Evolutionary conservation across 257 asterid genomes (phyloP).

Genomic region (Fraxinus americana): DNA sequence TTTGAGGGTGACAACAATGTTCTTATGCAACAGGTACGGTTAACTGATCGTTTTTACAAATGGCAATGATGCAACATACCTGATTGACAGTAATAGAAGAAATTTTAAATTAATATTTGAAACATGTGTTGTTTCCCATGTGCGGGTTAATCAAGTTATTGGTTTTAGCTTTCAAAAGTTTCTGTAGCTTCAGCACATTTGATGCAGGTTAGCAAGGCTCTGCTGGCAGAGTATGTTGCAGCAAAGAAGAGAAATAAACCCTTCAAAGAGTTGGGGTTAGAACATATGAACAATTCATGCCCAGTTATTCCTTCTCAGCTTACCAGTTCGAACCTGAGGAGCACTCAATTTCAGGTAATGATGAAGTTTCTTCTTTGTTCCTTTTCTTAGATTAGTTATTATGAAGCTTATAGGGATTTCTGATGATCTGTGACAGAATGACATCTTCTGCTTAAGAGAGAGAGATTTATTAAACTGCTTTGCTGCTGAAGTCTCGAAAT

Average conservation of each 20-base stretch:
- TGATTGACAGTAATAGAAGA: background rate
- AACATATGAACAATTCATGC: slow-evolving; percentile 75
- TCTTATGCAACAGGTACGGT: slow-evolving; percentile 92
- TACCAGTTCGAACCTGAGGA: slow-evolving; percentile 46
- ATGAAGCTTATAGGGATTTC: slow-evolving; percentile 14
- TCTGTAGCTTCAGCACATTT: background rate
- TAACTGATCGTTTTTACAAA: background rate
- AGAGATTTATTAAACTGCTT: slow-evolving; percentile 78
- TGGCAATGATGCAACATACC: background rate
- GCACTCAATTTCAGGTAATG: slow-evolving; percentile 71
- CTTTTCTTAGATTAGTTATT: slow-evolving; percentile 10
- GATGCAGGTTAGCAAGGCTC: slow-evolving; percentile 89
- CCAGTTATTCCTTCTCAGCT: slow-evolving; percentile 68
- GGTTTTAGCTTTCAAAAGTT: background rate
- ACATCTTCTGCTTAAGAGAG: slow-evolving; percentile 83
- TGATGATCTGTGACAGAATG: slow-evolving; percentile 50
- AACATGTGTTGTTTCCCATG: background rate
- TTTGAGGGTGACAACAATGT: slow-evolving; percentile 98
- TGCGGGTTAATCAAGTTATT: background rate
- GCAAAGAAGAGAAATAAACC: slow-evolving; percentile 70
- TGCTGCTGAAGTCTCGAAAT: slow-evolving; percentile 65
- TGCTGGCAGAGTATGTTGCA: slow-evolving; percentile 65
- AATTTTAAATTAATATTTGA: too few species aligned
- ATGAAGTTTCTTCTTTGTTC: slow-evolving; percentile 20
- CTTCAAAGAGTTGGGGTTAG: slow-evolving; percentile 85